Base-by-base conservation (phyloP, 1,284 basidiomycete genomes). In the Ustanciosporium gigantosporum region DNA sequence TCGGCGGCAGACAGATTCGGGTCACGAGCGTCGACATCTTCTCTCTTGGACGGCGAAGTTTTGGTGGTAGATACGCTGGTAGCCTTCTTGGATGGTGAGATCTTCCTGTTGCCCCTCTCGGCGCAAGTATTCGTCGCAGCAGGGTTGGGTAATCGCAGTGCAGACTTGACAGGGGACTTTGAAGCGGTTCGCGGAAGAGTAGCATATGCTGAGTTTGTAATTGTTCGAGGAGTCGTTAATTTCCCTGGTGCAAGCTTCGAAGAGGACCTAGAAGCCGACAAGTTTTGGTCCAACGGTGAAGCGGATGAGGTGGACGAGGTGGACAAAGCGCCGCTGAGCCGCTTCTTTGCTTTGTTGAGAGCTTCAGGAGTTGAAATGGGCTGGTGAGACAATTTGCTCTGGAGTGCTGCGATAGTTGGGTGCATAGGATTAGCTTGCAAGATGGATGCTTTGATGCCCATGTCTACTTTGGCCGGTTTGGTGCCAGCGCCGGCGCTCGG, bases 301-400 rank as follows among this genome's bases (percentile, higher is more conserved):
- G 36, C 46, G 5, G 38, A 55, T 1, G 36, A 41, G 0, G 42
- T 44, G 1, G 40, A 39, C 19, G 50, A 43, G 14, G 55, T 52
- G n/a, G 56, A 48, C 6, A 56, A 38, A 2, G 43, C 48, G 2
- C 46, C 52, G 21, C 48, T 52, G 27, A 57, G 44, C 1, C 59
- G 42, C 38, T 64, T 57, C 22, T 49, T 57, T 8, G 53, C 59
- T 35, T 64, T 64, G 27, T 46, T 46, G 7, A 64, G 32, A 4
- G 59, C 59, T 22, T 64, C 53, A 4, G 59, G 59, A 1, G 59
- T 64, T 40, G 49, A 52, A 36, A 64, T 64, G 20, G 59, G 59
- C 40, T 57, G 53, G 31, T 52, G 52, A 2, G 36, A 27, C 13
- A 36, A 36, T 23, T 34, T 42, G 29, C 41, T 24, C 16, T 57